These are phyloP conservation scores for Leccinum griseonigrum DNA, from an alignment of 1,284 basidiomycete species.

Conservation along the genomic window DNA sequence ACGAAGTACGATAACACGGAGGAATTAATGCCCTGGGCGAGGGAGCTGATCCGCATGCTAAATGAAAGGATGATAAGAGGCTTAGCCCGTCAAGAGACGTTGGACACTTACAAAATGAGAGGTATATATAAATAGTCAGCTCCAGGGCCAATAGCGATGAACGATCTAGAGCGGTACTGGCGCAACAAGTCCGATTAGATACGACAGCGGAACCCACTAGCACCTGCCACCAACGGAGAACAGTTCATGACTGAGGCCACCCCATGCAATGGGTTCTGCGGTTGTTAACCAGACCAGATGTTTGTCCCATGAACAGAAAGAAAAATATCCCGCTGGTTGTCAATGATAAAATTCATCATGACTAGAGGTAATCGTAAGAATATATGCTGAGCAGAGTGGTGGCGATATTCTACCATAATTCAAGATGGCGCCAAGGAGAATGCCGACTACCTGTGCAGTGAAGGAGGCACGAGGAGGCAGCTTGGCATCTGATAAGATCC, in stretches of 20 bases:
- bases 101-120: conserved; percentile 36
- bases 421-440: conserved; percentile 46
- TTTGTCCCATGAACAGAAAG: conserved; percentile 48
- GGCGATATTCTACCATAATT: conserved; percentile 42
- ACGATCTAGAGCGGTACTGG: conserved; percentile 58
- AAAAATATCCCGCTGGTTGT: conserved; percentile 50
- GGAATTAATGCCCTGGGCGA: conserved; percentile 49
- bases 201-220: conserved; percentile 54
- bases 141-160: conserved; percentile 39
- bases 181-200: conserved; percentile 53
- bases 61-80: background rate
- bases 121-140: conserved; percentile 44
- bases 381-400: background rate
- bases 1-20: conserved; percentile 39
- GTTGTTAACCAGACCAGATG: conserved; percentile 61
- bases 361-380: conserved; percentile 13
- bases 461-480: conserved; percentile 66
- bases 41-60: conserved; percentile 36
- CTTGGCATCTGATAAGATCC: conserved; percentile 47
- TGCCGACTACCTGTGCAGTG: conserved; percentile 55
- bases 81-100: background rate
- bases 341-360: conserved; percentile 61
- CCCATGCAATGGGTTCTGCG: conserved; percentile 64
- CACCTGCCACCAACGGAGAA: conserved; percentile 56
- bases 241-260: conserved; percentile 57